Evolutionary conservation across 805 yeast genomes (phyloP).

Genomic region (Cyberlindnera subsufficiens): DNA sequence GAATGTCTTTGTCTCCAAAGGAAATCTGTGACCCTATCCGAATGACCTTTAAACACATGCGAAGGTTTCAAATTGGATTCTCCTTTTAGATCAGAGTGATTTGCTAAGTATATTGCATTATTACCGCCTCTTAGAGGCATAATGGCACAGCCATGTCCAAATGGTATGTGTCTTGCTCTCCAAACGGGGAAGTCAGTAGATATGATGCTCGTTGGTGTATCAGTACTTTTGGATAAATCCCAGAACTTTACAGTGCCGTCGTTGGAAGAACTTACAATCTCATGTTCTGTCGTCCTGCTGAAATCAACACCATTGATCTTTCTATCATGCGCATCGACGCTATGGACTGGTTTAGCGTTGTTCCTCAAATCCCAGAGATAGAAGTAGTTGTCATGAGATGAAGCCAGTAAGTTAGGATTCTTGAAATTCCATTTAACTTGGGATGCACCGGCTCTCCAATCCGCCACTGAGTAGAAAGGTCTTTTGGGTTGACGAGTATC

Average conservation of each 20-base stretch:
- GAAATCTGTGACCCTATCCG: conserved; percentile 81
- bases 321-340: conserved; percentile 71
- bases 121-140: conserved; percentile 90
- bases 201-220: conserved; percentile 51
- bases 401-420: conserved; percentile 73
- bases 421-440: conserved; percentile 91
- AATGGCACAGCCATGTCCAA: conserved; percentile 81
- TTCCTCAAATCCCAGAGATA: conserved; percentile 86
- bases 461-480: conserved; percentile 79
- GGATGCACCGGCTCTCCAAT: conserved; percentile 91
- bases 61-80: conserved; percentile 42
- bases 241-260: conserved; percentile 82
- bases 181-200: conserved; percentile 80
- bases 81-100: conserved; percentile 21
- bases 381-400: conserved; percentile 77
- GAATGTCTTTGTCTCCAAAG: conserved; percentile 71
- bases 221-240: conserved; percentile 46
- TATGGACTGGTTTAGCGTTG: conserved; percentile 68
- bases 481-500: conserved; percentile 75
- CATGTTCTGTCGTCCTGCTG: conserved; percentile 50
- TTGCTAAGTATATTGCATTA: conserved; percentile 35
- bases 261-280: conserved; percentile 77
- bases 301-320: conserved; percentile 89
- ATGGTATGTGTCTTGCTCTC: conserved; percentile 83
- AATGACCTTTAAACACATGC: conserved; percentile 71